Percentiles rank a stretch among this genome's conserved stretches.
phyloP scores from a whole-genome alignment of 768 basidiomycete genomes.

The Tylopilus felleus region DNA sequence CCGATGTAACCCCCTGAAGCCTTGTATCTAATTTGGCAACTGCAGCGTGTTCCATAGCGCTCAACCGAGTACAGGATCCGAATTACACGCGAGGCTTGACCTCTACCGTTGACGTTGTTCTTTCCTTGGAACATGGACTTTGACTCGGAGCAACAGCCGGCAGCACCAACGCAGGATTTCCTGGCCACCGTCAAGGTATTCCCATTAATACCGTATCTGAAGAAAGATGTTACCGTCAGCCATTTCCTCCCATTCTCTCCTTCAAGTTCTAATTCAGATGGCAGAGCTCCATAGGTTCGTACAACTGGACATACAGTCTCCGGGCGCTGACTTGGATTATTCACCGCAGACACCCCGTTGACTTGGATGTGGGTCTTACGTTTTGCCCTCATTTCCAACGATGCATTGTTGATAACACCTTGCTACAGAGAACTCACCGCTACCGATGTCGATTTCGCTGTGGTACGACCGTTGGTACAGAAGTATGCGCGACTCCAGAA shows the following conservation, averaged over 20 bases:
- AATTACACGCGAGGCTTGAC: slow-evolving; percentile 1
- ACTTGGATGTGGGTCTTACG: slow-evolving; percentile 67
- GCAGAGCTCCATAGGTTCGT: slow-evolving; percentile 30
- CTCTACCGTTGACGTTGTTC: neutral
- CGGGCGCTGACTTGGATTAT: neutral
- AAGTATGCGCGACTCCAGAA: slow-evolving; percentile 79
- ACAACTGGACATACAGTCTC: neutral
- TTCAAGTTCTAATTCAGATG: slow-evolving; percentile 7
- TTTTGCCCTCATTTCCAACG: slow-evolving; percentile 12
- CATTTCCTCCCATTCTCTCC: slow-evolving; percentile 10
- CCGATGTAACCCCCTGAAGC: neutral
- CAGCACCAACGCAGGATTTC: slow-evolving; percentile 55
- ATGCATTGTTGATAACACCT: neutral
- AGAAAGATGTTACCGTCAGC: slow-evolving; percentile 66
- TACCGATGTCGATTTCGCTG: slow-evolving; percentile 76
- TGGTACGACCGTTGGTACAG: slow-evolving; percentile 72
- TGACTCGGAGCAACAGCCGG: slow-evolving; percentile 29
- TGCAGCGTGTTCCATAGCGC: no score
- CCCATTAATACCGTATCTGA: slow-evolving; percentile 73
- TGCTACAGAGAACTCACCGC: slow-evolving; percentile 69
- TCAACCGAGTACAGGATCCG: neutral
- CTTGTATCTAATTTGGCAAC: slow-evolving; percentile 27
- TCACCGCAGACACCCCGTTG: slow-evolving; percentile 56
- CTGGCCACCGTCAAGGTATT: slow-evolving; percentile 70
- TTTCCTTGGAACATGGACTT: slow-evolving; percentile 31